Evolutionary conservation across 108 stramenopile genomes (phyloP).

Genomic region (Hondaea fermentalgiana): DNA sequence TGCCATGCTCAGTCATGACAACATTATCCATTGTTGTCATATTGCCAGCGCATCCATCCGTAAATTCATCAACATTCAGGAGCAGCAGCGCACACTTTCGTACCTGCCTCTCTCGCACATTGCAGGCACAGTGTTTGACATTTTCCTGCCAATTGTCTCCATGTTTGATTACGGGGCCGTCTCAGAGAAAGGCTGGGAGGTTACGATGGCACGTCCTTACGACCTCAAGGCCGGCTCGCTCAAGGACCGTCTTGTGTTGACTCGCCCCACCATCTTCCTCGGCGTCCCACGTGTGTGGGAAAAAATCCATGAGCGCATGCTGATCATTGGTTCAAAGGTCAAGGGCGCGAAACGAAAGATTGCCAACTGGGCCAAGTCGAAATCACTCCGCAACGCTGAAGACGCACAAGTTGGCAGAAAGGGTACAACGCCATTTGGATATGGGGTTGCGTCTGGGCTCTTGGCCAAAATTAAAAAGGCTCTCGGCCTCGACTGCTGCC

Average conservation of each 20-base stretch:
- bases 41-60: background rate
- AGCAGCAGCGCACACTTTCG: conserved; percentile 30
- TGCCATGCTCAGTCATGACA: conserved; percentile 57
- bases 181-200: background rate
- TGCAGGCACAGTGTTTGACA: conserved; percentile 32
- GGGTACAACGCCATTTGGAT: background rate
- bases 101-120: conserved; percentile 49
- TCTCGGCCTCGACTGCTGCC: background rate
- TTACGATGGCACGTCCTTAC: conserved; percentile 53
- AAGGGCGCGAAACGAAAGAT: conserved; percentile 49
- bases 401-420: background rate
- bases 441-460: background rate
- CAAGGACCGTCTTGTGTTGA: conserved; percentile 32
- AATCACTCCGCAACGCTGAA: conserved; percentile 24
- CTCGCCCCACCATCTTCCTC: conserved; percentile 52
- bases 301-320: conserved; percentile 53
- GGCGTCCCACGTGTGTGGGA: conserved; percentile 64
- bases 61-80: background rate
- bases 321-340: conserved; percentile 39
- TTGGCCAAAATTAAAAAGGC: background rate
- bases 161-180: background rate
- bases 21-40: conserved; percentile 32
- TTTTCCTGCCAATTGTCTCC: conserved; percentile 27
- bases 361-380: conserved; percentile 46
- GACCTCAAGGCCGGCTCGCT: conserved; percentile 51